Evolutionary conservation across 2,329 filamentous ascomycete genomes (phyloP), one percentile per base, ranked within the genome.

Genomic region (Aspergillus sp.): DNA sequence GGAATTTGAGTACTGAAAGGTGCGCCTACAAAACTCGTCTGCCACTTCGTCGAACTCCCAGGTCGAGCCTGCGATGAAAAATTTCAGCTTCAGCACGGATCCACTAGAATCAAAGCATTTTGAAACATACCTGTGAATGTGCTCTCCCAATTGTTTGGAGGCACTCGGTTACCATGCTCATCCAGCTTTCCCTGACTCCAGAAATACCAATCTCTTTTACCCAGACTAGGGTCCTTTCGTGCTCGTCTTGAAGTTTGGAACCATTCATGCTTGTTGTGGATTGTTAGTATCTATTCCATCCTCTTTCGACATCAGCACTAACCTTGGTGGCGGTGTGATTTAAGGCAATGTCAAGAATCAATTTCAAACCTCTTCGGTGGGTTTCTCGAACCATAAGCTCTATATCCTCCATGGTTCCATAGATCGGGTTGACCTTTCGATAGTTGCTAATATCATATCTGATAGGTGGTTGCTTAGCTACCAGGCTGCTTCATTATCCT

Each of bases 61-160:
- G 1, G 56, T 55, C 5, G 46, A 50, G n/a, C 47, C 47, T 50
- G 37, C 12, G 29, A 29, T 7, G 45, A 32, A n/a, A n/a, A 26
- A 27, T 28, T 40, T 9, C 7, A 30, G 7, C 5, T 30, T 19
- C n/a, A 9, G 33, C 10, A 13, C 27, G n/a, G 36, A 27, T 32
- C 19, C 7, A 12, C 31, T 37, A 19, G 19, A 19, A 28, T 7
- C 32, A 19, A 11, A 33, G 29, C 7, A 10, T 9, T 7, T 13
- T n/a, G 12, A 11, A 11, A 11, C 13, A 30, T 51, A 33, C 68
- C 67, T 5, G 63, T 62, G 43, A 71, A 67, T 29, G 67, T 66
- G 35, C 59, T 61, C 11, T 52, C 85, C 82, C 83, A 89, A 65
- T 89, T 89, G 52, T 85, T 88, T 0, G 85, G 85, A 0, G 84